Evolutionary conservation across 495 filamentous ascomycete species (phyloP).

Genomic region (Xeromyces bisporus): DNA sequence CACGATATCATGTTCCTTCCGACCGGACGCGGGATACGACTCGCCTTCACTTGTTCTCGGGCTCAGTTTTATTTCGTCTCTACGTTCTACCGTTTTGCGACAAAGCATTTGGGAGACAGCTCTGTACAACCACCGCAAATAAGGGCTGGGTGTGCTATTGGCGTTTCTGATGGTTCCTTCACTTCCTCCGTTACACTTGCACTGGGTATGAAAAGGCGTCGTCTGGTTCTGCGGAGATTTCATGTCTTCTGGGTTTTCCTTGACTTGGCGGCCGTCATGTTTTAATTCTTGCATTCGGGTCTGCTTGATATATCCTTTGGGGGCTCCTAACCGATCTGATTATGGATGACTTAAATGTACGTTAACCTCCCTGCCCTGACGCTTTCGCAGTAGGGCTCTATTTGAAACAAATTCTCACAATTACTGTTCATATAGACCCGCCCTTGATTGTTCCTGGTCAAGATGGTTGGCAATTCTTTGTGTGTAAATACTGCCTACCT

Average conservation of each 20-base stretch:
- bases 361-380: slow-evolving; percentile 49
- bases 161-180: slow-evolving; percentile 18
- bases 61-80: slow-evolving; percentile 7
- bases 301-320: slow-evolving; percentile 23
- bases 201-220: slow-evolving; percentile 12
- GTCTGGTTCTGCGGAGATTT: slow-evolving; percentile 20
- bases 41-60: slow-evolving; percentile 7
- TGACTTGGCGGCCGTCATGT: slow-evolving; percentile 16
- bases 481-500: slow-evolving; percentile 25
- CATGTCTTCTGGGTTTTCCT: slow-evolving; percentile 13
- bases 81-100: slow-evolving; percentile 4
- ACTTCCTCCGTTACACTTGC: slow-evolving; percentile 11
- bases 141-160: slow-evolving; percentile 19
- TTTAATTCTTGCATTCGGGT: slow-evolving; percentile 19
- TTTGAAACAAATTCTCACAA: slow-evolving; percentile 38
- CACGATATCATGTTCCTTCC: slow-evolving; percentile 19
- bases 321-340: slow-evolving; percentile 46
- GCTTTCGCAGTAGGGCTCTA: slow-evolving; percentile 32
- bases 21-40: slow-evolving; percentile 13
- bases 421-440: slow-evolving; percentile 28
- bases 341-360: slow-evolving; percentile 57
- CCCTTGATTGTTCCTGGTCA: slow-evolving; percentile 19
- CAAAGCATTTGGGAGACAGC: slow-evolving; percentile 20
- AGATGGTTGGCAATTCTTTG: slow-evolving; percentile 9
- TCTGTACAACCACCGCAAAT: slow-evolving; percentile 13